Conservation (phyloP, 2,329 filamentous ascomycete genomes). For the Trichoderma koningii region DNA sequence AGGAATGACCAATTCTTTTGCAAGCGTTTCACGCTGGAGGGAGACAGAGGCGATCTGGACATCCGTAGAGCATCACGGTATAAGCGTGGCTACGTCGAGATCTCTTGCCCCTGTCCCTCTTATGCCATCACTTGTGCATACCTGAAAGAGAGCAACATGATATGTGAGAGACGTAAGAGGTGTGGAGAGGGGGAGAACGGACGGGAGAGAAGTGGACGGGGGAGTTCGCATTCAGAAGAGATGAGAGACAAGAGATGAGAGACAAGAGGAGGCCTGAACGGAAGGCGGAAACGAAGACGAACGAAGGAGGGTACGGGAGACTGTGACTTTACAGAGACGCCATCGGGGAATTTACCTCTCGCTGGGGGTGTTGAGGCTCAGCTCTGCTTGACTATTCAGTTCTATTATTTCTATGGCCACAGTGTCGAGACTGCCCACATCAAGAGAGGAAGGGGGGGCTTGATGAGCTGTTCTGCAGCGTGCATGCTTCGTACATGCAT, state of each 20-base stretch:
- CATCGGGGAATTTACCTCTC: neutral
- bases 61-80: neutral
- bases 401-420: no score
- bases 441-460: neutral
- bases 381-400: no score
- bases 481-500: neutral
- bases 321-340: no score
- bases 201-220: neutral
- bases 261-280: no score
- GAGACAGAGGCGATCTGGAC: neutral
- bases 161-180: neutral
- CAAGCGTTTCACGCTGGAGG: slow-evolving; percentile 6
- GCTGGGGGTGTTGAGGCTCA: no score
- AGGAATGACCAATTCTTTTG: neutral
- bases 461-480: slow-evolving; percentile 9
- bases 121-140: no score
- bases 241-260: no score
- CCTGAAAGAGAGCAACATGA: no score
- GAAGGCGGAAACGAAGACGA: no score
- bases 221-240: no score
- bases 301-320: no score
- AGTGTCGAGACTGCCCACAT: neutral
- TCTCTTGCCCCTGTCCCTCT: neutral
- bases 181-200: neutral
- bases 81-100: neutral